These are phyloP conservation scores for Globisporangium rhizosaccharum DNA, from an alignment of 352 stramenopile species.

Conservation along the genomic window DNA sequence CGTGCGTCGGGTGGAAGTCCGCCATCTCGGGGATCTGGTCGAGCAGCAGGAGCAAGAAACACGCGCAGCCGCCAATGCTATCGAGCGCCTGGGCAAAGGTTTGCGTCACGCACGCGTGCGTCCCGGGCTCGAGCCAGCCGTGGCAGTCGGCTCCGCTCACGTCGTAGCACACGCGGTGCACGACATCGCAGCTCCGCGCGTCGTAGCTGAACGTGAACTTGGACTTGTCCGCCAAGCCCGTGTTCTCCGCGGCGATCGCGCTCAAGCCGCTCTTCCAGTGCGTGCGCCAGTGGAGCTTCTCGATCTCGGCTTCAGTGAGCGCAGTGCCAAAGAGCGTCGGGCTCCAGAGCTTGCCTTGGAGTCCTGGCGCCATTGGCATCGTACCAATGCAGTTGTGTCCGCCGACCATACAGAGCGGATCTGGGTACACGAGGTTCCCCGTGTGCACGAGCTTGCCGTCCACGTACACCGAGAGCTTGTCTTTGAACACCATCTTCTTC, in stretches of 20 bases:
- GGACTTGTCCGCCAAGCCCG: conserved; percentile 58
- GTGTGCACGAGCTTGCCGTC: conserved; percentile 53
- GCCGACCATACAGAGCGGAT: conserved; percentile 57
- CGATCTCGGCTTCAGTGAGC: conserved; percentile 56
- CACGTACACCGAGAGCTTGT: conserved; percentile 74
- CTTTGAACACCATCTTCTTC: conserved; percentile 89
- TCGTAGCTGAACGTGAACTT: conserved; percentile 82
- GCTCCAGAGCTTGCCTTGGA: conserved; percentile 72
- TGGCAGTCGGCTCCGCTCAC: conserved; percentile 73
- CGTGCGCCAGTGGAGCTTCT: conserved; percentile 66
- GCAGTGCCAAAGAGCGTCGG: conserved; percentile 70
- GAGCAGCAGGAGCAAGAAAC: conserved; percentile 65
- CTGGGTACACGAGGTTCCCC: conserved; percentile 67
- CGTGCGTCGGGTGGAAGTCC: conserved; percentile 67
- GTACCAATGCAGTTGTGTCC: conserved; percentile 72
- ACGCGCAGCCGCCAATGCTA: conserved; percentile 58
- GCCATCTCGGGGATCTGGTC: conserved; percentile 76
- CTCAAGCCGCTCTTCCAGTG: conserved; percentile 72
- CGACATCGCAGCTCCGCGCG: conserved; percentile 54
- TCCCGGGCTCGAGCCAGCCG: conserved; percentile 63
- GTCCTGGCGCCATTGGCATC: conserved; percentile 32
- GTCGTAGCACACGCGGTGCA: conserved; percentile 57
- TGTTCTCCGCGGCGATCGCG: conserved; percentile 58
- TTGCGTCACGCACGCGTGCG: conserved; percentile 55
- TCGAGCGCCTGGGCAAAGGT: conserved; percentile 61